Evolutionary conservation across 495 filamentous ascomycete genomes (phyloP).

Genomic region (Neurospora hispaniola): DNA sequence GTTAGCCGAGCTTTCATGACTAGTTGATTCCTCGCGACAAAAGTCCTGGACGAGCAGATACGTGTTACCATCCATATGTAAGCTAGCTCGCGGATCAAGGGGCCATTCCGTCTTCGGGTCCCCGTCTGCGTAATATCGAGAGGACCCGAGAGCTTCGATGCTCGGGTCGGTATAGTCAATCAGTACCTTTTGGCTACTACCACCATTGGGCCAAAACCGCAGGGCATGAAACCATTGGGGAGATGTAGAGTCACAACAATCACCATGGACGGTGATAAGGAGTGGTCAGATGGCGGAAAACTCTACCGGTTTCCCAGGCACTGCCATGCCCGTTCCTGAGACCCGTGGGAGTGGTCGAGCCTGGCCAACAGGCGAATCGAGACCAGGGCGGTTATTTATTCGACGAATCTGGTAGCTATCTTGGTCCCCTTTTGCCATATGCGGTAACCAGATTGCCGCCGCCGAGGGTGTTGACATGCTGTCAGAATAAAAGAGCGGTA

Average conservation of each 20-base stretch:
- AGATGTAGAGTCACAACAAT: not conserved
- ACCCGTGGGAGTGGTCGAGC: not conserved
- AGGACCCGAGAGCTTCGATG: too few relatives aligned
- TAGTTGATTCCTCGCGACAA: not conserved
- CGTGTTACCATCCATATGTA: not conserved
- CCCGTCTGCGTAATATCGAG: too few relatives aligned
- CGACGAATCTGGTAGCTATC: not conserved
- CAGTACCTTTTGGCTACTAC: not conserved
- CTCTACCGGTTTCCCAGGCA: not conserved
- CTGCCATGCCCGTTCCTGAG: not conserved
- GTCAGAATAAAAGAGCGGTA: not conserved
- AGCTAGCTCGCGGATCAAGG: too few relatives aligned
- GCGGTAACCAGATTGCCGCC: not conserved
- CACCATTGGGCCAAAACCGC: not conserved
- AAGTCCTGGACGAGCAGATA: not conserved
- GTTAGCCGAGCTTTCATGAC: not conserved
- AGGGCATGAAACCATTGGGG: not conserved
- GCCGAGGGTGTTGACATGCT: not conserved
- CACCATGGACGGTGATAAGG: not conserved
- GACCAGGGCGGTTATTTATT: not conserved
- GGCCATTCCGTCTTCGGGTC: too few relatives aligned
- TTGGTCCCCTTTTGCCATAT: not conserved
- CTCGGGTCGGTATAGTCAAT: too few relatives aligned
- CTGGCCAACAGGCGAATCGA: not conserved
- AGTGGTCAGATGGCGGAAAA: not conserved